phyloP scores from a whole-genome alignment of 805 yeast genomes.

The Brettanomyces bruxellensis region DNA sequence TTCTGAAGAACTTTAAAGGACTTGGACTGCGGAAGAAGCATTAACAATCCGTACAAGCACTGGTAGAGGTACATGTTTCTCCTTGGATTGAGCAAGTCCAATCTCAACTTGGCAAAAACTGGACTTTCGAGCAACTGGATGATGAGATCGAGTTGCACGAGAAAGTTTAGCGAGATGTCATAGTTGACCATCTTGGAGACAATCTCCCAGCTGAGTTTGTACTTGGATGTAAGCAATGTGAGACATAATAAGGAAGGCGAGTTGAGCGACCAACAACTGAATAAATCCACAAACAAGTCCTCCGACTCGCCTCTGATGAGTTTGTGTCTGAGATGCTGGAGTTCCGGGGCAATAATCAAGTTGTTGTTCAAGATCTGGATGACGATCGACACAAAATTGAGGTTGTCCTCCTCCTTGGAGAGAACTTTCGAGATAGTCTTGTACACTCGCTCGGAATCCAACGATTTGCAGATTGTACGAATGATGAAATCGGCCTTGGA shows the following conservation, averaged over 20 bases:
- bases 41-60: conserved; percentile 82
- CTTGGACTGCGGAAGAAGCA: conserved; percentile 89
- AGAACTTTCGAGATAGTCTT: conserved; percentile 72
- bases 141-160: conserved; percentile 81
- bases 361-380: conserved; percentile 84
- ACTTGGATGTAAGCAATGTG: conserved; percentile 79
- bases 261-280: conserved; percentile 87
- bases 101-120: conserved; percentile 74
- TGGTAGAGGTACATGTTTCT: conserved; percentile 73
- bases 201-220: conserved; percentile 79
- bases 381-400: conserved; percentile 68
- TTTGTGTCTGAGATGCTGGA: conserved; percentile 58
- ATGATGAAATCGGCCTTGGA: conserved; percentile 75
- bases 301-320: conserved; percentile 27
- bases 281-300: conserved; percentile 59
- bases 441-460: conserved; percentile 78
- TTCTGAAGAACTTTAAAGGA: conserved; percentile 79
- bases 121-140: conserved; percentile 91
- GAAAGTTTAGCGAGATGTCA: conserved; percentile 69
- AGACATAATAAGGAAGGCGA: conserved; percentile 82
- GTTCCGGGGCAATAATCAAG: conserved; percentile 77
- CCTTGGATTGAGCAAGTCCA: conserved; percentile 85
- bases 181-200: conserved; percentile 72
- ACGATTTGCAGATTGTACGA: conserved; percentile 70
- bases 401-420: conserved; percentile 43